Conservation (phyloP, 1,139 yeast species). For the Nakaseomyces glabratus region DNA sequence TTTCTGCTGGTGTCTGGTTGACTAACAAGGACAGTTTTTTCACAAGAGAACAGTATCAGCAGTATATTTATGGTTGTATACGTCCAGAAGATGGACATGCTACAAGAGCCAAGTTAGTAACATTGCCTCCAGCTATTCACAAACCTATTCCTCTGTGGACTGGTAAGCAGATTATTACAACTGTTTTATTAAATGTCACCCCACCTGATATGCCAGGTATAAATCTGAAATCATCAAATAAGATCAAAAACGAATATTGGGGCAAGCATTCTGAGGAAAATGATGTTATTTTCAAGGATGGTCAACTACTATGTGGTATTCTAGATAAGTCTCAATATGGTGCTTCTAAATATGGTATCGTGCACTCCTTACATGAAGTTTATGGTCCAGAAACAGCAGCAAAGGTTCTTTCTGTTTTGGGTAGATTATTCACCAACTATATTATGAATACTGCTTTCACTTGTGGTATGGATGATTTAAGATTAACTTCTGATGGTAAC, state of each 20-base stretch:
- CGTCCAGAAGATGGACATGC: constrained; percentile 99
- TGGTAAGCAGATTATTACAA: constrained; percentile 94
- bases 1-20: constrained; percentile 98
- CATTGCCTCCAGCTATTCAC: constrained; percentile 81
- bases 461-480: constrained; percentile 99
- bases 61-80: constrained; percentile 83
- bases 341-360: constrained; percentile 94
- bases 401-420: constrained; percentile 77
- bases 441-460: constrained; percentile 90
- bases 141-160: constrained; percentile 94
- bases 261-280: constrained; percentile 76
- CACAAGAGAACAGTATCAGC: constrained; percentile 87
- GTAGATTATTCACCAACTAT: constrained; percentile 89
- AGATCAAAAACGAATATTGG: constrained; percentile 94
- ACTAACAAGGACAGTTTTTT: constrained; percentile 88
- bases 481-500: constrained; percentile 87
- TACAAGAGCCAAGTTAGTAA: constrained; percentile 56
- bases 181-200: constrained; percentile 78
- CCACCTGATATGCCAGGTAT: constrained; percentile 87
- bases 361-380: constrained; percentile 91
- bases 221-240: constrained; percentile 72
- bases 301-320: constrained; percentile 84
- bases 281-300: constrained; percentile 74
- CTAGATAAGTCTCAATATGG: constrained; percentile 98
- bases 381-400: constrained; percentile 92